These are phyloP conservation scores for Phytophthora aleatoria DNA, from an alignment of 352 stramenopile species.

Conservation along the genomic window DNA sequence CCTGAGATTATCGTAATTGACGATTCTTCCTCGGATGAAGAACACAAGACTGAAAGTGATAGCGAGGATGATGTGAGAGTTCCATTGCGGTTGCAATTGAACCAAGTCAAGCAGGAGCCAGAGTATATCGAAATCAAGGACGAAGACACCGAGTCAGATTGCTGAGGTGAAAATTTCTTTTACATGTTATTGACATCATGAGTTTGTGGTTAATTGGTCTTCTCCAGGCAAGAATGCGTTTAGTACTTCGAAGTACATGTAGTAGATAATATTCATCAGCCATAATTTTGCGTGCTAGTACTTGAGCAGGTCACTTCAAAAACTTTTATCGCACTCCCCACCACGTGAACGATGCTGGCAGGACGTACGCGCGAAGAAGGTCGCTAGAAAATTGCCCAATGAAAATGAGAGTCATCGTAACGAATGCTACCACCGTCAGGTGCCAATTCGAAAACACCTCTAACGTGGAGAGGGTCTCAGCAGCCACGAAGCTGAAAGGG, in stretches of 20 bases:
- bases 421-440: constrained; percentile 71
- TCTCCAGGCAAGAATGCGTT: neutral
- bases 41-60: constrained; percentile 20
- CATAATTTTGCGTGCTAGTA: neutral
- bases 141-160: constrained; percentile 33
- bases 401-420: constrained; percentile 85
- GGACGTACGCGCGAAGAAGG: constrained; percentile 59
- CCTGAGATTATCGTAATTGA: constrained; percentile 37
- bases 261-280: constrained; percentile 6
- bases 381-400: constrained; percentile 83
- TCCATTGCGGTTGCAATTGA: neutral
- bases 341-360: constrained; percentile 69
- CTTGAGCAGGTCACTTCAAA: constrained; percentile 2
- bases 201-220: neutral
- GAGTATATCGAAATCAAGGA: constrained; percentile 25
- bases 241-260: constrained; percentile 4
- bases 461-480: constrained; percentile 81
- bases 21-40: constrained; percentile 26
- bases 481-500: constrained; percentile 87
- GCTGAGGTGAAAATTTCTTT: neutral
- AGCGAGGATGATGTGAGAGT: constrained; percentile 16
- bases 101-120: constrained; percentile 16
- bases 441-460: constrained; percentile 88
- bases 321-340: constrained; percentile 33
- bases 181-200: neutral